Conservation (phyloP, 768 basidiomycete genomes). For the Albatrellus ellisii region DNA sequence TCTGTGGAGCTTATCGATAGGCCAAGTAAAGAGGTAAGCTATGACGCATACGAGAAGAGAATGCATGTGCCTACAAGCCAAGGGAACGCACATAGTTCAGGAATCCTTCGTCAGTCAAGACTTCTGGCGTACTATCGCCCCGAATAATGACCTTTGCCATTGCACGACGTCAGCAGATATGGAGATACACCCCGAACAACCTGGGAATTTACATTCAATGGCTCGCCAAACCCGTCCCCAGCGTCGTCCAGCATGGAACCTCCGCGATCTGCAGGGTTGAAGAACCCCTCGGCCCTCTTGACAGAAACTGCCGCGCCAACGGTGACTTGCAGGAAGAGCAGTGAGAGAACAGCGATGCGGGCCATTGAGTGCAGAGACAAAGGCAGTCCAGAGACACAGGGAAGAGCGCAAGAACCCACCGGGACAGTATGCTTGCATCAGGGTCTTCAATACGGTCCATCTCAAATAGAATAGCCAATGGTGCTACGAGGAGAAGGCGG, state of each 20-base stretch:
- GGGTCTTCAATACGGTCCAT: no score
- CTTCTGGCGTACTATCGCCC: conserved; percentile 6
- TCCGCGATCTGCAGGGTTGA: not conserved
- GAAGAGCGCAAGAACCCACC: no score
- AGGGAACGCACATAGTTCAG: conserved; percentile 7
- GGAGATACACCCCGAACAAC: not conserved
- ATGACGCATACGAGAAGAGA: not conserved
- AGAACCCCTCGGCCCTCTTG: not conserved
- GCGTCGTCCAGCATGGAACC: conserved; percentile 1
- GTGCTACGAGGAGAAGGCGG: no score
- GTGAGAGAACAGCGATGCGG: not conserved
- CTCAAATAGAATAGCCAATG: no score
- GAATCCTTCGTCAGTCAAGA: conserved; percentile 10
- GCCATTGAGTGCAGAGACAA: not conserved
- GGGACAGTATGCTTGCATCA: no score
- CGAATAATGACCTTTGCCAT: conserved; percentile 9
- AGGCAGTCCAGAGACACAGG: no score
- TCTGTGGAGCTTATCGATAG: conserved; percentile 13
- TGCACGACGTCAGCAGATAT: not conserved
- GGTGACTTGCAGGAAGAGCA: not conserved
- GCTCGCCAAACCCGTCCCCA: conserved; percentile 6
- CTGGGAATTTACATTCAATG: conserved; percentile 7
- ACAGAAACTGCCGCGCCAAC: not conserved
- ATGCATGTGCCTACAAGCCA: conserved; percentile 11
- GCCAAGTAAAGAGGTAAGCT: not conserved